Conservation (phyloP, 306 rosid species). For the Canavalia gladiata region DNA sequence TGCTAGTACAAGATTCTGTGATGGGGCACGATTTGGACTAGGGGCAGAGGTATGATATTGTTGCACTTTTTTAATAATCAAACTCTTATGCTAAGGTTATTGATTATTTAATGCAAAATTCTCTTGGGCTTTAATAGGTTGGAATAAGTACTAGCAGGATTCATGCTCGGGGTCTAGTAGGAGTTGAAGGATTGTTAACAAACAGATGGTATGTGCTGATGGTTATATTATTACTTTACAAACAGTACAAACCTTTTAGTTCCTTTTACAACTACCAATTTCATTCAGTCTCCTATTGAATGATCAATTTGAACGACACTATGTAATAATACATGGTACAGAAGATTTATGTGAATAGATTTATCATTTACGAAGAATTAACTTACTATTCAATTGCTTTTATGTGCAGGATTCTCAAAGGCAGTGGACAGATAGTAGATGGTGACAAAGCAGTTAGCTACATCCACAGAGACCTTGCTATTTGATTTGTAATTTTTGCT, state of each 20-base stretch:
- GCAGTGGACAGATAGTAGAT: slow-evolving; percentile 86
- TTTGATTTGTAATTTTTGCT: slow-evolving; percentile 51
- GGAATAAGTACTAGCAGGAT: slow-evolving; percentile 98
- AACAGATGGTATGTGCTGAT: slow-evolving; percentile 81
- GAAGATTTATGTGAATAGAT: background rate
- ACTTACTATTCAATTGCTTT: slow-evolving; percentile 29
- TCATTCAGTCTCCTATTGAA: slow-evolving; percentile 5
- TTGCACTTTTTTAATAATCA: background rate
- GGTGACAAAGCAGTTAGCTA: slow-evolving; percentile 80
- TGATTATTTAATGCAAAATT: slow-evolving; percentile 14
- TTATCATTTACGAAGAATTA: background rate
- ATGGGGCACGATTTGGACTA: slow-evolving; percentile 95
- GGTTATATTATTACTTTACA: slow-evolving; percentile 20
- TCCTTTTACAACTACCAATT: slow-evolving; percentile 14
- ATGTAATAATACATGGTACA: background rate
- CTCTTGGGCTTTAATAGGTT: slow-evolving; percentile 61
- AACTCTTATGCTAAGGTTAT: slow-evolving; percentile 22
- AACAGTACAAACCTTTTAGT: slow-evolving; percentile 20
- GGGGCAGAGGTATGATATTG: slow-evolving; percentile 88
- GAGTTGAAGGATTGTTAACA: slow-evolving; percentile 96
- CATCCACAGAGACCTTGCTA: slow-evolving; percentile 75
- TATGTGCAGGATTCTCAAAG: slow-evolving; percentile 86
- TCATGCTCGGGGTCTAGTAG: slow-evolving; percentile 98
- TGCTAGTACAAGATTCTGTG: slow-evolving; percentile 96
- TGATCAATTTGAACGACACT: slow-evolving; percentile 20